phyloP scores from a whole-genome alignment of 2,329 filamentous ascomycete species.

The Colletotrichum lupini region DNA sequence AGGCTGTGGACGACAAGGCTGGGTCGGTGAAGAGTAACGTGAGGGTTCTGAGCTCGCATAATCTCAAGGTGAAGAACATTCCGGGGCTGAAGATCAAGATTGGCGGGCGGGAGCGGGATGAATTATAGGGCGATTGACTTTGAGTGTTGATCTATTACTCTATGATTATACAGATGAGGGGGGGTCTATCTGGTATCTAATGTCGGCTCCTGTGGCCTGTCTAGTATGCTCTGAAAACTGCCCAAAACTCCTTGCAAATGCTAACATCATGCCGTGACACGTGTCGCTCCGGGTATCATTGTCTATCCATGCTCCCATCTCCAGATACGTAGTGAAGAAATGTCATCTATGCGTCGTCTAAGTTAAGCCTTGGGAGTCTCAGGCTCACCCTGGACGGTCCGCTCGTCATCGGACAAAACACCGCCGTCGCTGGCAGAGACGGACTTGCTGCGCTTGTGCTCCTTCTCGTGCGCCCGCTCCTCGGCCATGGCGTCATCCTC shows the following conservation, averaged over 20 bases:
- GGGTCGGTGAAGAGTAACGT: constrained; percentile 34
- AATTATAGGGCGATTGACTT: constrained; percentile 33
- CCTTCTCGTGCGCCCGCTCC: constrained; percentile 31
- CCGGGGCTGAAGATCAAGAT: constrained; percentile 42
- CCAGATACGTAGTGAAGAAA: constrained; percentile 5
- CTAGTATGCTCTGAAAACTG: constrained; percentile 8
- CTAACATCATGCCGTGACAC: constrained; percentile 13
- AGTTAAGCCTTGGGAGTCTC: constrained; percentile 4
- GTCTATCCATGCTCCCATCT: constrained; percentile 17
- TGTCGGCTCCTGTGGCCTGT: neutral
- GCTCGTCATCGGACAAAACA: constrained; percentile 34
- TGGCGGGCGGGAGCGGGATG: constrained; percentile 38
- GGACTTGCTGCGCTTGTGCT: constrained; percentile 11
- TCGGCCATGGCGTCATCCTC: constrained; percentile 35
- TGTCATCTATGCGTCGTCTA: neutral
- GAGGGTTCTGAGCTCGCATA: constrained; percentile 39
- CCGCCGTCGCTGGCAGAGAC: constrained; percentile 7
- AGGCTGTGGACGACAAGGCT: constrained; percentile 38
- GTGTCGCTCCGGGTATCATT: constrained; percentile 29
- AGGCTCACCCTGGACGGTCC: constrained; percentile 23
- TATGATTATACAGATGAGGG: constrained; percentile 18
- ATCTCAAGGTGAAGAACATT: constrained; percentile 39
- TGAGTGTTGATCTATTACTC: constrained; percentile 16
- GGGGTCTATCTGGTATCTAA: constrained; percentile 11
- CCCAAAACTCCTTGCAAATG: constrained; percentile 30